These are phyloP conservation scores for Sclerotinia borealis DNA, from an alignment of 2,329 filamentous ascomycete species.

Conservation along the genomic window DNA sequence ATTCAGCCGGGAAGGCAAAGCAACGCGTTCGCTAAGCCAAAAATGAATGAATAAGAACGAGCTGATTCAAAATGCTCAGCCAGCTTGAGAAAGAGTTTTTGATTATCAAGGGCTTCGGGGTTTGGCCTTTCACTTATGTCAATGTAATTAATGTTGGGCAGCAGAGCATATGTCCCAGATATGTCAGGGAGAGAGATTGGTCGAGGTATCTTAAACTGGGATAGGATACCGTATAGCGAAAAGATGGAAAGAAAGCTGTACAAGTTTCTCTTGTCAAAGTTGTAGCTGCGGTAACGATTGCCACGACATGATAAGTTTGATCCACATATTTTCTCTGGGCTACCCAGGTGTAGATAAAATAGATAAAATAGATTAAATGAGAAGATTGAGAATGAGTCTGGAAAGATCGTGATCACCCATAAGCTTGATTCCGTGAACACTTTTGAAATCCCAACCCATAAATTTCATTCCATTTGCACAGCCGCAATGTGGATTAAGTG, in stretches of 20 bases:
- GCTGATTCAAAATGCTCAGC: background rate
- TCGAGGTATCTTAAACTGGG: background rate
- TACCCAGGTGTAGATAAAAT: background rate
- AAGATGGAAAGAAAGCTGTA: background rate
- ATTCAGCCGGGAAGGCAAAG: background rate
- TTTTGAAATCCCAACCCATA: background rate
- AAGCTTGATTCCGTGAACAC: background rate
- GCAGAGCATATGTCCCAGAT: background rate
- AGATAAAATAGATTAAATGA: background rate
- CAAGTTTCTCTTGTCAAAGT: background rate
- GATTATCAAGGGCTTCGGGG: background rate
- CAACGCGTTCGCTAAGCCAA: background rate
- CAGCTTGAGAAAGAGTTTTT: background rate
- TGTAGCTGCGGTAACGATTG: conserved; percentile 1
- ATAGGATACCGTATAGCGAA: background rate
- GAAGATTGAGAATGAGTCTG: background rate
- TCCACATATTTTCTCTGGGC: conserved; percentile 6
- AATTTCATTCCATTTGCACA: background rate
- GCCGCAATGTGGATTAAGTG: background rate
- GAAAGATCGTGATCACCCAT: too few species aligned
- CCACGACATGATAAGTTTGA: conserved; percentile 9
- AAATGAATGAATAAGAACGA: background rate
- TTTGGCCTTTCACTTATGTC: background rate
- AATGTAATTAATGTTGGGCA: background rate
- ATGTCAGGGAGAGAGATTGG: background rate